Evolutionary conservation across 164 flowering plant genomes (phyloP), one percentile per base, ranked within the genome.

Genomic region (Dillenia turbinata): DNA sequence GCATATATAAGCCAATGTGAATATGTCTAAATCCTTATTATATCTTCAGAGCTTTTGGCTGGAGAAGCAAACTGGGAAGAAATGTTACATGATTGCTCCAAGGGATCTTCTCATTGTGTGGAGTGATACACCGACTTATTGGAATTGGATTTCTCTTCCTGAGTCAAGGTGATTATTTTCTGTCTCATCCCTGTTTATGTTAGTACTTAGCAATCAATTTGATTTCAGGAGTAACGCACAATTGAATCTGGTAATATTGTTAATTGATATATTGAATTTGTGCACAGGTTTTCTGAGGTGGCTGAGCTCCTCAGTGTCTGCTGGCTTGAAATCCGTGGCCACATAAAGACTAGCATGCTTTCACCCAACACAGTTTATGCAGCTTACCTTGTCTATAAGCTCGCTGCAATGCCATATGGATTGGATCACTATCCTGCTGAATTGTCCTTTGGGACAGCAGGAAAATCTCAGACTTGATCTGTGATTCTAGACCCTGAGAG

Each of bases 21-120:
- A 33, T 33, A 33, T 33, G 40, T 33, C 40, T 33, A 33, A 33
- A 33, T 33, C 6, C 40, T 33, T 6, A 6, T 33, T 33, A 33
- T 33, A 33, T 15, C 54, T 15, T 3, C 76, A 86, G 88, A 80
- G 84, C 59, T 80, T 83, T 56, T 69, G 53, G 14, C 46, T 86
- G 58, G 86, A 83, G 9, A 83, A 71, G 68, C 6, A 47, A 45
- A 83, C 62, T 60, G 91, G 86, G 54, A 86, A 80, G 73, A 83
- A 80, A 64, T 82, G 83, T 44, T 83, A 67, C 67, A 82, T 86
- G 85, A 40, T 86, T 24, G 77, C 73, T 14, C 74, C 88, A 9
- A 82, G 81, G 57, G 77, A 68, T 19, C 81, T 83, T 11, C 11
- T 9, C 8, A 83, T 85, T 54, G 64, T 54, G 10, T 81, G 86